These are phyloP conservation scores for Fistulinella prunicolor DNA, from an alignment of 768 basidiomycete species.

Conservation along the genomic window DNA sequence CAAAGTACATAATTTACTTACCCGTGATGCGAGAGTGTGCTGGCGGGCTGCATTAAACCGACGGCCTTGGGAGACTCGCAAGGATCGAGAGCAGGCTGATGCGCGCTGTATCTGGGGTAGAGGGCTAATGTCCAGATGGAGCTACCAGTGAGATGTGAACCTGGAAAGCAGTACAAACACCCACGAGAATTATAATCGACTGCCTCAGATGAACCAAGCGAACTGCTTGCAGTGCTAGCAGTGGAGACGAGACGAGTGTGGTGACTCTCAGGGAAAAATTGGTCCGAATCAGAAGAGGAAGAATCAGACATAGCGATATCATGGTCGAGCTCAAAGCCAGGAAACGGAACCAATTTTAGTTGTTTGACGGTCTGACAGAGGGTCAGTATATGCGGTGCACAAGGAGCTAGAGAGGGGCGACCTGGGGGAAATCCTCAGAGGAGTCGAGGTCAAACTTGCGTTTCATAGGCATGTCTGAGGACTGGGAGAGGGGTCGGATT, in stretches of 20 bases:
- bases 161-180: conserved; percentile 18
- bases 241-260: conserved; percentile 66
- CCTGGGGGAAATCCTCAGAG: conserved; percentile 51
- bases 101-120: conserved; percentile 63
- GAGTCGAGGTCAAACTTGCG: conserved; percentile 67
- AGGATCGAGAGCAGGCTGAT: conserved; percentile 53
- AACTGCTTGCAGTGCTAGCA: conserved; percentile 53
- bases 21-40: conserved; percentile 67
- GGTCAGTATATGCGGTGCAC: conserved; percentile 14
- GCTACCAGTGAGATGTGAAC: conserved; percentile 1
- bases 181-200: conserved; percentile 47
- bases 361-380: conserved; percentile 56
- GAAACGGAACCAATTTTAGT: conserved; percentile 73
- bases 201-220: conserved; percentile 48
- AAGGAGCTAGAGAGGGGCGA: conserved; percentile 27
- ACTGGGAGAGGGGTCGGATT: conserved; percentile 7
- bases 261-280: conserved; percentile 47
- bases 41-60: conserved; percentile 67
- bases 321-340: conserved; percentile 56
- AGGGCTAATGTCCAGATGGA: conserved; percentile 21
- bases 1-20: conserved; percentile 36
- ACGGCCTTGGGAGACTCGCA: conserved; percentile 48
- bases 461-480: conserved; percentile 61
- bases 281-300: conserved; percentile 54
- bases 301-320: conserved; percentile 70